Conservation (phyloP, 2,329 filamentous ascomycete species). For the Pseudogymnoascus pannorum region DNA sequence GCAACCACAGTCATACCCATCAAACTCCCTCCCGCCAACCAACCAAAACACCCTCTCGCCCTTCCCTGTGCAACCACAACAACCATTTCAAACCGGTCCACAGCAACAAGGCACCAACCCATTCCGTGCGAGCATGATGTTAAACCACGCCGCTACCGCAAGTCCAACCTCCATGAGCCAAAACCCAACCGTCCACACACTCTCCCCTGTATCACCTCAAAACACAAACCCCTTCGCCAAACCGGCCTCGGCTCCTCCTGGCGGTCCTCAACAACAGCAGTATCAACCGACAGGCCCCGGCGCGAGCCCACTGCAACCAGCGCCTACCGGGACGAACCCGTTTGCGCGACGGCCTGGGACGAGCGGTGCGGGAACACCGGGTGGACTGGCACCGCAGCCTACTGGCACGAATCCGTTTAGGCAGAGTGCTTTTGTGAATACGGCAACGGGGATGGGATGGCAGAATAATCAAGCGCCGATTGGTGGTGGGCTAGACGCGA, state of each 20-base stretch:
- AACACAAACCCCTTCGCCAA: constrained; percentile 87
- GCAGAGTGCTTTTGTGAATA: constrained; percentile 83
- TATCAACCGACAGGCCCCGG: constrained; percentile 34
- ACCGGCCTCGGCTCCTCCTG: constrained; percentile 34
- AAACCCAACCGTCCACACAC: constrained; percentile 33
- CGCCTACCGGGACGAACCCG: constrained; percentile 65
- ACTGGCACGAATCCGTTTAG: constrained; percentile 95
- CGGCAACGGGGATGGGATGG: constrained; percentile 82
- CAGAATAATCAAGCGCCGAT: constrained; percentile 72
- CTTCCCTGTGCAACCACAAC: constrained; percentile 33
- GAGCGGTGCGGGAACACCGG: constrained; percentile 28
- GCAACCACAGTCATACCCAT: constrained; percentile 52
- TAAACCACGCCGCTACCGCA: constrained; percentile 42
- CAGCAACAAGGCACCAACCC: constrained; percentile 73
- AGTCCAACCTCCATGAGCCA: constrained; percentile 23
- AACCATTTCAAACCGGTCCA: constrained; percentile 34
- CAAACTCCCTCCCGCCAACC: constrained; percentile 46
- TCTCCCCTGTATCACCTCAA: constrained; percentile 46
- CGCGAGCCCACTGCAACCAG: constrained; percentile 44
- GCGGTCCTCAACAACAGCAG: constrained; percentile 25
- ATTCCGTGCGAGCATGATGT: constrained; percentile 86
- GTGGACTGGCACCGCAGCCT: constrained; percentile 59
- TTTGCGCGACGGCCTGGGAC: constrained; percentile 48
- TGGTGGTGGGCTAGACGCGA: constrained; percentile 70
- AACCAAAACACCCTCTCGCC: constrained; percentile 48